These are phyloP conservation scores for Sphagnurus paluster DNA, from an alignment of 1,284 basidiomycete genomes.

Conservation along the genomic window DNA sequence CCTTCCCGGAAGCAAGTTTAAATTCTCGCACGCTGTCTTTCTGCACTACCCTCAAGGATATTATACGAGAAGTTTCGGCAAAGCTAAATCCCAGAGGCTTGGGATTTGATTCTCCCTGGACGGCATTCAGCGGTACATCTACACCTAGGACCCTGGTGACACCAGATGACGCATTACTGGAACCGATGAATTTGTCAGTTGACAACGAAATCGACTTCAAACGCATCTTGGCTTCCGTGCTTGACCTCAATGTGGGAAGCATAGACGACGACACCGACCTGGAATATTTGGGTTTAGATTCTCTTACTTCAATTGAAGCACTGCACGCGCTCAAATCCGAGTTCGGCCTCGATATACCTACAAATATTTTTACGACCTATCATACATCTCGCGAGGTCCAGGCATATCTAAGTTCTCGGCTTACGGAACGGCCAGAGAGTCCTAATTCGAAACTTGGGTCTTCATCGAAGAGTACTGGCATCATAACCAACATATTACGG, in stretches of 20 bases:
- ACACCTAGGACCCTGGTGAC: conserved; percentile 42
- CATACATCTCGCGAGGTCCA: conserved; percentile 35
- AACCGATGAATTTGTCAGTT: conserved; percentile 17
- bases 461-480: conserved; percentile 4
- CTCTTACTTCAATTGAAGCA: conserved; percentile 62
- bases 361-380: conserved; percentile 36
- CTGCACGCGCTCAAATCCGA: conserved; percentile 44
- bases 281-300: conserved; percentile 55
- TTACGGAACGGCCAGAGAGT: background rate
- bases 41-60: conserved; percentile 40
- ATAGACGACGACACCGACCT: conserved; percentile 47
- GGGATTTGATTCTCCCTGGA: conserved; percentile 12
- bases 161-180: conserved; percentile 25
- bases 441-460: conserved; percentile 1
- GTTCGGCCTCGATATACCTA: conserved; percentile 40
- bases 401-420: conserved; percentile 25
- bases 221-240: conserved; percentile 45
- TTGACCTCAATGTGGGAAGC: conserved; percentile 42
- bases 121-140: conserved; percentile 25
- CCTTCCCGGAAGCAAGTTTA: conserved; percentile 34
- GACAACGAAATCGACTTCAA: conserved; percentile 34
- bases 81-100: conserved; percentile 5
- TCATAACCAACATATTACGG: conserved; percentile 20
- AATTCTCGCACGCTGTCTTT: conserved; percentile 33
- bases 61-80: conserved; percentile 28